Evolutionary conservation across 1,284 basidiomycete genomes (phyloP).

Genomic region (Microbotryum scabiosae): DNA sequence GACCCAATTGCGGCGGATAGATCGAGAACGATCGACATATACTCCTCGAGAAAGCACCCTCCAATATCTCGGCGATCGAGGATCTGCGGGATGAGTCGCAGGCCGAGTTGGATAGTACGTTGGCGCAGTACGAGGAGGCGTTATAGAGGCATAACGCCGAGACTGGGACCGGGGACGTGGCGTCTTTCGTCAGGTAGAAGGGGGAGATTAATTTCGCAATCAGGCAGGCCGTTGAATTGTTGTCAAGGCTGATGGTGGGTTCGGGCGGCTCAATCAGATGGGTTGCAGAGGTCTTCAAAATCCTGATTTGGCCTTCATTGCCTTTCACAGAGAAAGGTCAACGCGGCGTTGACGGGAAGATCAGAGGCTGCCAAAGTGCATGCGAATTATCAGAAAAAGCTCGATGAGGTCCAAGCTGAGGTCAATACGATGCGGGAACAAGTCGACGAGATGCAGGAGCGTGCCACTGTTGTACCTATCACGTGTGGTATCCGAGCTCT

Average conservation of each 20-base stretch:
- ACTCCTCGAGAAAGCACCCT: slow-evolving; percentile 63
- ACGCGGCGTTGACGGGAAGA: slow-evolving; percentile 46
- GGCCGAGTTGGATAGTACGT: slow-evolving; percentile 29
- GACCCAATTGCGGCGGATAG: too few species aligned
- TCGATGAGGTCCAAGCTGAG: neutral
- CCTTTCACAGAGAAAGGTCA: slow-evolving; percentile 38
- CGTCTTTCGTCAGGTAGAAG: slow-evolving; percentile 39
- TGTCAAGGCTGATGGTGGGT: slow-evolving; percentile 25
- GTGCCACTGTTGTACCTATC: too few species aligned
- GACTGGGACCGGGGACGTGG: slow-evolving; percentile 16
- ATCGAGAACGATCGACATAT: slow-evolving; percentile 50
- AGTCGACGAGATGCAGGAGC: neutral
- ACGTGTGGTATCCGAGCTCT: too few species aligned
- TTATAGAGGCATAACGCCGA: too few species aligned
- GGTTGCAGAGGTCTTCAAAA: too few species aligned
- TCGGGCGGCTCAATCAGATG: slow-evolving; percentile 17
- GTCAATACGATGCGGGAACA: neutral
- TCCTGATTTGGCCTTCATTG: too few species aligned
- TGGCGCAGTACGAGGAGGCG: slow-evolving; percentile 17
- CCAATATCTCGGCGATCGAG: slow-evolving; percentile 58
- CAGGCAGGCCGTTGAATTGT: slow-evolving; percentile 38
- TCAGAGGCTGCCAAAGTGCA: slow-evolving; percentile 3
- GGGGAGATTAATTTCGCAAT: slow-evolving; percentile 47
- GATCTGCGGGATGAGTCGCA: slow-evolving; percentile 44
- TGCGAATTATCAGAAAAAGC: slow-evolving; percentile 1